A percentile compares a stretch with the other conserved stretches of the same genome.
Conservation (phyloP, 1,284 basidiomycete genomes). For the Ceratobasidium sp. region DNA sequence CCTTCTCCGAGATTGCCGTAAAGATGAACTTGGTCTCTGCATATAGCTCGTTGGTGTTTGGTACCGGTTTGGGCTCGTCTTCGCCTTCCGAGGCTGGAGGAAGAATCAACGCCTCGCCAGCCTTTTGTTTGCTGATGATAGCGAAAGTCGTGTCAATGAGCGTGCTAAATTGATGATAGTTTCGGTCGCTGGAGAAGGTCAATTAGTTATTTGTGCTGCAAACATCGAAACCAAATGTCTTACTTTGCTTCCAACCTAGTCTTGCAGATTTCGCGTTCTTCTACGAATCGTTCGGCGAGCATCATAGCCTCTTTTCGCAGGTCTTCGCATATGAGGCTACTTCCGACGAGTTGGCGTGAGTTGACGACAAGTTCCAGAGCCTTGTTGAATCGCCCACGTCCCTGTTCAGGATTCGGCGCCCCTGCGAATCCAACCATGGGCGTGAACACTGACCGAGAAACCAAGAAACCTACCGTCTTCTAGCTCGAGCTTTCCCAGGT, state of each 20-base stretch:
- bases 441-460: conserved; percentile 22
- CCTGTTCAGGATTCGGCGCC: conserved; percentile 7
- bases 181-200: conserved; percentile 72
- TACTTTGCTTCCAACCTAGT: conserved; percentile 47
- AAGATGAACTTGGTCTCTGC: conserved; percentile 68
- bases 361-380: conserved; percentile 51
- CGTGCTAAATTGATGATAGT: conserved; percentile 86
- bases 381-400: conserved; percentile 49
- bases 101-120: conserved; percentile 46
- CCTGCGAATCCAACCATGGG: conserved; percentile 16
- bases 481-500: conserved; percentile 61
- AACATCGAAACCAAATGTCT: background rate
- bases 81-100: conserved; percentile 55
- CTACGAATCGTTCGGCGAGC: conserved; percentile 48
- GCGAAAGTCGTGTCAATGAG: conserved; percentile 75
- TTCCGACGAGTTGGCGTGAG: conserved; percentile 72
- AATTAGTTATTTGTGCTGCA: background rate
- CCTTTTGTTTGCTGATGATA: conserved; percentile 43
- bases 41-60: conserved; percentile 57
- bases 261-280: conserved; percentile 49
- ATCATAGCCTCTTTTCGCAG: conserved; percentile 72
- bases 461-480: conserved; percentile 58
- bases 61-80: conserved; percentile 53
- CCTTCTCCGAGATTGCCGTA: conserved; percentile 66
- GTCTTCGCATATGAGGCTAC: conserved; percentile 80